Evolutionary conservation across 495 filamentous ascomycete genomes (phyloP), one percentile per base, ranked within the genome.

Genomic region (Podospora australis): DNA sequence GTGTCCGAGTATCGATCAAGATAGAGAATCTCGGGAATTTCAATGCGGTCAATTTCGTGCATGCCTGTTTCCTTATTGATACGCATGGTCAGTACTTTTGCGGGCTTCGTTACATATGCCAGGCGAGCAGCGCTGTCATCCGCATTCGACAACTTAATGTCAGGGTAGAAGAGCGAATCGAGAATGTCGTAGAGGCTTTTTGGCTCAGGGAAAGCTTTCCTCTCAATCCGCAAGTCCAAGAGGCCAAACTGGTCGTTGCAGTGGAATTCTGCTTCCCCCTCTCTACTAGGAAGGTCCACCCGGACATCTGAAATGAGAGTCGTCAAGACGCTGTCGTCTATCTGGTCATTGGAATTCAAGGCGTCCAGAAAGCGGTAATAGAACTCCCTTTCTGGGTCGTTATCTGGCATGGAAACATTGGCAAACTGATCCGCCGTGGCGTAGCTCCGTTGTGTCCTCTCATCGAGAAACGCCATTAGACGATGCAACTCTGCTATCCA

Each of bases 401-500:
- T n/a, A n/a, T 36, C 30, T 9, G 35, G 44, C 14, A 28, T 39
- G 30, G 29, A 25, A 19, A 34, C 51, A 32, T 24, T 50, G 1
- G 61, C 41, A 13, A 70, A 53, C 17, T 50, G 46, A 54, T 90
- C 87, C 13, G 74, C 74, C 46, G 84, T 87, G 6, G 86, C 90
- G 63, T 94, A 96, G n/a, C 82, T 78, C 34, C 90, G 81, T 5
- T 83, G 74, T 10, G 90, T 88, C 16, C 63, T 67, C 52, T 94
- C n/a, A n/a, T n/a, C 87, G 25, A 95, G 71, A 56, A 96, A 95
- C 17, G 88, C 89, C 67, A 95, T 79, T n/a, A 96, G 57, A 20
- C 90, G 81, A 59, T 95, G 89, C 14, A 78, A 57, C 57, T 87
- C 83, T 19, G 74, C 66, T 14, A 68, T 39, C 45, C 83, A 69